Evolutionary conservation across 108 stramenopile genomes (phyloP).

Genomic region (Craspedostauros australis): DNA sequence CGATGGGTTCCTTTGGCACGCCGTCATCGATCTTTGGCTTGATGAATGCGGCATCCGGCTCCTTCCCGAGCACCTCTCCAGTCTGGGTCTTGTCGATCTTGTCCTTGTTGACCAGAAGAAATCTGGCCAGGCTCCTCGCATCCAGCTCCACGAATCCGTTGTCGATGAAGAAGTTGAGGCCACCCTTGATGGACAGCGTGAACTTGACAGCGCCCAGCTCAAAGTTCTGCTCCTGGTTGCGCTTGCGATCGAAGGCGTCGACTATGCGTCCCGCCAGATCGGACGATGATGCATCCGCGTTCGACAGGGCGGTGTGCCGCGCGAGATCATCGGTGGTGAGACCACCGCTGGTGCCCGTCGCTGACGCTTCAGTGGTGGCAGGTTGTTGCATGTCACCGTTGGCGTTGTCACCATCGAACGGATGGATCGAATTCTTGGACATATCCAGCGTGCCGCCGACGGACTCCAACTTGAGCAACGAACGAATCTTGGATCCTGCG

Average conservation of each 20-base stretch:
- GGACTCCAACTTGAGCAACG: slow-evolving; percentile 32
- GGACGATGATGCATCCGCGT: neutral
- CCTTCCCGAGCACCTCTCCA: slow-evolving; percentile 95
- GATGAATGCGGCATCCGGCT: slow-evolving; percentile 87
- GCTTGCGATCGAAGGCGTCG: slow-evolving; percentile 51
- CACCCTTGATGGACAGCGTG: slow-evolving; percentile 85
- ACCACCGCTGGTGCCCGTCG: neutral
- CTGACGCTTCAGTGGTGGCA: neutral
- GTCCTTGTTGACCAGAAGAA: slow-evolving; percentile 83
- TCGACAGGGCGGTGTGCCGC: neutral
- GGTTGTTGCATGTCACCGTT: neutral
- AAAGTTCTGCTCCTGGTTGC: slow-evolving; percentile 80
- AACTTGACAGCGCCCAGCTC: slow-evolving; percentile 92
- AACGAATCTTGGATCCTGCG: slow-evolving; percentile 52
- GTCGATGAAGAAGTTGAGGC: slow-evolving; percentile 84
- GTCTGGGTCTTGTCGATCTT: slow-evolving; percentile 98
- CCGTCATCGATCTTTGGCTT: slow-evolving; percentile 37
- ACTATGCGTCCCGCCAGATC: slow-evolving; percentile 27
- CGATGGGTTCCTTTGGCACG: too few species aligned
- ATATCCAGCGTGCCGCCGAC: slow-evolving; percentile 1
- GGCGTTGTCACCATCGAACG: neutral
- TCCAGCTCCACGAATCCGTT: slow-evolving; percentile 80
- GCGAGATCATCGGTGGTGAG: neutral
- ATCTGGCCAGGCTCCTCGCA: slow-evolving; percentile 83
- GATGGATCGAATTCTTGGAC: neutral